phyloP scores from a whole-genome alignment of 208 protist genomes.

The Crithidia bombi region DNA sequence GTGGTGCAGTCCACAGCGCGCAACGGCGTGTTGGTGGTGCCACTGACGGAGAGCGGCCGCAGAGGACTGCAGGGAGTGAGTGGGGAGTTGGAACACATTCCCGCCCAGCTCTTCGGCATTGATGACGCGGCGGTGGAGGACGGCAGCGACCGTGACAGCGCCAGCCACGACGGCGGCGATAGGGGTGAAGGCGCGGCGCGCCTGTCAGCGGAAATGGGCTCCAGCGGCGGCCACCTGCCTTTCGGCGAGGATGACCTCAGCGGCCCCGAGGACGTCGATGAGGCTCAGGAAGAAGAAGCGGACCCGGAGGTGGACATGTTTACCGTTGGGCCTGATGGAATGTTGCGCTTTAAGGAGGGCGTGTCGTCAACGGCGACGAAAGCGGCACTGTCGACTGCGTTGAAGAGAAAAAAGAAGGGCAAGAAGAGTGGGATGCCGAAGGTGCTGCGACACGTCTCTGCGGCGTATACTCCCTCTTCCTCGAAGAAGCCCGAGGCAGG shows the following conservation, averaged over 20 bases:
- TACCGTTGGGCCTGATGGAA: slow-evolving; percentile 20
- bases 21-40: slow-evolving; percentile 81
- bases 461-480: background rate
- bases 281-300: background rate
- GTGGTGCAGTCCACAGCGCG: slow-evolving; percentile 71
- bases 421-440: slow-evolving; percentile 28
- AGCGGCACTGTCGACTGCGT: background rate
- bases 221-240: slow-evolving; percentile 19
- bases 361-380: background rate
- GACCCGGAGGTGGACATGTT: slow-evolving; percentile 21
- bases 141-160: slow-evolving; percentile 23
- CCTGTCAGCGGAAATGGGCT: background rate
- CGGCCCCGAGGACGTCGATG: slow-evolving; percentile 28
- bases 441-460: slow-evolving; percentile 37
- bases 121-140: slow-evolving; percentile 35
- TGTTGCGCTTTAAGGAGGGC: slow-evolving; percentile 28
- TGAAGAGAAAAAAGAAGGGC: slow-evolving; percentile 14
- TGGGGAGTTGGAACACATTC: slow-evolving; percentile 73
- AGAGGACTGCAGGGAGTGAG: slow-evolving; percentile 28
- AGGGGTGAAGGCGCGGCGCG: slow-evolving; percentile 18
- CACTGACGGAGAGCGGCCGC: slow-evolving; percentile 51
- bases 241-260: slow-evolving; percentile 26
- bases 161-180: slow-evolving; percentile 7
- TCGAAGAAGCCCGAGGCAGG: slow-evolving; percentile 45
- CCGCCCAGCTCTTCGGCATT: slow-evolving; percentile 73